phyloP scores from a whole-genome alignment of 2,329 filamentous ascomycete genomes.

The Metarhizium rileyi region DNA sequence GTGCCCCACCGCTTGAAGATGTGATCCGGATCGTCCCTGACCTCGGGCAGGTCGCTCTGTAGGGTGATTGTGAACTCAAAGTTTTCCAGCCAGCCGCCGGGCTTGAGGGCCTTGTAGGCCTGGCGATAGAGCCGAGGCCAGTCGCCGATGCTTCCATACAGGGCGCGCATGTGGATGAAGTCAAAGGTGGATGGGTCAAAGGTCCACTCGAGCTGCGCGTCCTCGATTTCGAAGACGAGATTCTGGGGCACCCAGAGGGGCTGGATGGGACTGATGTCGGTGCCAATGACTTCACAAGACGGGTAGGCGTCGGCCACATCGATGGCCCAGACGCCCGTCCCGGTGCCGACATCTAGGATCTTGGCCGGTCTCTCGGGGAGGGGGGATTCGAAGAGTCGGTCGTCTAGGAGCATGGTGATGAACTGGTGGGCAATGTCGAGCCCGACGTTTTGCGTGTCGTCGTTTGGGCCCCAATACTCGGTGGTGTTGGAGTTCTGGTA shows the following conservation, averaged over 20 bases:
- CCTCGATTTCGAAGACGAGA: constrained; percentile 21
- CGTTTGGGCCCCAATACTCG: constrained; percentile 20
- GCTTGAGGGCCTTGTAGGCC: constrained; percentile 41
- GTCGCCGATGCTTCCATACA: constrained; percentile 46
- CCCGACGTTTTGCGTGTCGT: constrained; percentile 15
- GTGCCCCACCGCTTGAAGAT: constrained; percentile 17
- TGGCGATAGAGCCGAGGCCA: constrained; percentile 43
- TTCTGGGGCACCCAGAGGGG: constrained; percentile 34
- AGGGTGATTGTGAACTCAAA: constrained; percentile 13
- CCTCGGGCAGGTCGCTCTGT: constrained; percentile 3
- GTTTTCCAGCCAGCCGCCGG: constrained; percentile 39
- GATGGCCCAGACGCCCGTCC: constrained; percentile 49
- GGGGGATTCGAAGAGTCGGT: constrained; percentile 8
- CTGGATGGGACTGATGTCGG: constrained; percentile 48
- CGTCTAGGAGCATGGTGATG: constrained; percentile 14
- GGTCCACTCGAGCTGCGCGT: constrained; percentile 20
- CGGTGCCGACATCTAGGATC: constrained; percentile 42
- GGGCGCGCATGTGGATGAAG: constrained; percentile 48
- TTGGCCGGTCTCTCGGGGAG: not conserved
- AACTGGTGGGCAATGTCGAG: constrained; percentile 18
- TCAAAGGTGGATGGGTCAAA: constrained; percentile 34
- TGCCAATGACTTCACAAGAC: constrained; percentile 35
- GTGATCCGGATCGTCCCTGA: constrained; percentile 15
- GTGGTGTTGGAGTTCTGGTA: constrained; percentile 19
- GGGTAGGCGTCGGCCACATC: constrained; percentile 37